Evolutionary conservation across 108 stramenopile genomes (phyloP).

Genomic region (Nannochloropsis salina): DNA sequence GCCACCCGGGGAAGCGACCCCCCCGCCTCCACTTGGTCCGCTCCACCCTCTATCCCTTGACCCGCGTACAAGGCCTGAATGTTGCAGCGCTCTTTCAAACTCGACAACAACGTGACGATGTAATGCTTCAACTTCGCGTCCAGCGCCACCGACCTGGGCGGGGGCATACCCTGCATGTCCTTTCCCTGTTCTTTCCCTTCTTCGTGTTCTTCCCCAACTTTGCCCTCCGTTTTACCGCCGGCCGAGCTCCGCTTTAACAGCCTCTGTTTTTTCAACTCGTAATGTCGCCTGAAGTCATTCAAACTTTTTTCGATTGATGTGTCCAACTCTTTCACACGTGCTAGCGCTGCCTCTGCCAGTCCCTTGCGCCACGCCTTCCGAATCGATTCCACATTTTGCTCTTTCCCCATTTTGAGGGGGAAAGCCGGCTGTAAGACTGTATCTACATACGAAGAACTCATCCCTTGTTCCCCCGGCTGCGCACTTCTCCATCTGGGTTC

Average conservation of each 20-base stretch:
- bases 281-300: neutral
- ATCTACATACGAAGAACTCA: neutral
- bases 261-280: neutral
- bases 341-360: neutral
- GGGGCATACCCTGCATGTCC: neutral
- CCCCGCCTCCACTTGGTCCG: neutral
- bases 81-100: neutral
- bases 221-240: neutral
- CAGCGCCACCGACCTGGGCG: neutral
- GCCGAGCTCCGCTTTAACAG: neutral
- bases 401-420: neutral
- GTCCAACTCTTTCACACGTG: neutral
- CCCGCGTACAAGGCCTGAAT: neutral
- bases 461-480: neutral
- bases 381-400: neutral
- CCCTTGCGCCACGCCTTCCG: neutral
- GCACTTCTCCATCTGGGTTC: neutral
- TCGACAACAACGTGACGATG: neutral
- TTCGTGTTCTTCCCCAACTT: neutral
- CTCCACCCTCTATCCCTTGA: neutral
- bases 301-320: neutral
- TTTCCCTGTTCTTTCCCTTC: neutral
- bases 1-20: neutral
- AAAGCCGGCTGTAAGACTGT: neutral
- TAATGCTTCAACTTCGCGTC: conserved; percentile 17